Evolutionary conservation across 306 rosid species (phyloP).

Genomic region (Corylus avellana): DNA sequence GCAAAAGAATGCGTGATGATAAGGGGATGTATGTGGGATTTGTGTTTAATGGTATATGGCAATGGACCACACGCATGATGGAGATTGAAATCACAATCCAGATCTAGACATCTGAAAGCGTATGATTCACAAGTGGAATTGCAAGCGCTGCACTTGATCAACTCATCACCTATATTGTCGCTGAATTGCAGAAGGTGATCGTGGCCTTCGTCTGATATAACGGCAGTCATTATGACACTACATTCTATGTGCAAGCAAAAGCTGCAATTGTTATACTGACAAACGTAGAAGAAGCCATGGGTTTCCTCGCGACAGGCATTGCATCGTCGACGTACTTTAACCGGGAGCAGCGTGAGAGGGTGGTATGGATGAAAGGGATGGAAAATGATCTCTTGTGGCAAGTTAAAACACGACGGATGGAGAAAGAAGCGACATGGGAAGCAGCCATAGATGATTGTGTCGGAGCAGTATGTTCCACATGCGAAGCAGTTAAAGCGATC

Average conservation of each 20-base stretch:
- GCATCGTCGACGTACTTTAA: neutral
- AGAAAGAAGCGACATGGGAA: neutral
- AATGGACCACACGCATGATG: slow-evolving; percentile 13
- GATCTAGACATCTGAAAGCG: too few species aligned
- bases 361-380: too few species aligned
- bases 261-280: neutral
- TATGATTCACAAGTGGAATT: too few species aligned
- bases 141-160: too few species aligned
- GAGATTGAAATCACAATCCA: neutral
- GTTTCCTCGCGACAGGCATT: neutral
- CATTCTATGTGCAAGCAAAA: neutral
- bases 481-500: neutral
- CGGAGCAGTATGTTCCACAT: neutral
- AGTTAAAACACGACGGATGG: neutral
- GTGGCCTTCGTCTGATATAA: too few species aligned
- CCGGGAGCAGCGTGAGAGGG: too few species aligned
- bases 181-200: too few species aligned
- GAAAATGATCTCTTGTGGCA: neutral
- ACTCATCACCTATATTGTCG: too few species aligned
- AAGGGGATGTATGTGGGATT: neutral
- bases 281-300: neutral
- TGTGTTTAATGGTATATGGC: neutral
- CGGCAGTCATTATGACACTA: too few species aligned
- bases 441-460: neutral
- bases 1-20: neutral